Conservation (phyloP, 1,139 yeast genomes). For the Pichia sp. region DNA sequence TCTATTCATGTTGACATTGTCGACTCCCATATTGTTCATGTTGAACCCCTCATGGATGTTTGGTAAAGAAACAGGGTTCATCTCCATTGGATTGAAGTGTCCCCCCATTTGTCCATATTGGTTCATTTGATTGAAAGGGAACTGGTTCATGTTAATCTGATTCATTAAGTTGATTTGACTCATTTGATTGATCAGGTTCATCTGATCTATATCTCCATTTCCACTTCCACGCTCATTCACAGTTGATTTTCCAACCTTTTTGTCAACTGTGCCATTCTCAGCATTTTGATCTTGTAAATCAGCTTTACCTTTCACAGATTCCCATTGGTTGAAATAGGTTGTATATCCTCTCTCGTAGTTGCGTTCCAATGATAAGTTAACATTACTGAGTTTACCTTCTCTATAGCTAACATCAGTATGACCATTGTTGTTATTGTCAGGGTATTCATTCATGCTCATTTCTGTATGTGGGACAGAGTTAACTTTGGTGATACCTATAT, state of each 20-base stretch:
- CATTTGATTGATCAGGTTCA: conserved; percentile 5
- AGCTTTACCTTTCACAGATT: not conserved
- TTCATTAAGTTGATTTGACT: conserved; percentile 9
- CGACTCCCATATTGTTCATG: not conserved
- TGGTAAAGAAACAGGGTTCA: not conserved
- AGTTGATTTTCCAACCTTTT: not conserved
- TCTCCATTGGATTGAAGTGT: conserved; percentile 1
- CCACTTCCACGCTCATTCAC: not conserved
- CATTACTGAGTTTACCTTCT: not conserved
- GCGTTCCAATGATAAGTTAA: not conserved
- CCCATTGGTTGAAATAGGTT: conserved; percentile 10
- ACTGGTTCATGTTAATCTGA: conserved; percentile 1
- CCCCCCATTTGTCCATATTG: conserved; percentile 2
- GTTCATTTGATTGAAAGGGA: conserved; percentile 1
- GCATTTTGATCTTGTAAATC: not conserved
- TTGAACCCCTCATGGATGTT: not conserved
- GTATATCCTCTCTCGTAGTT: not conserved
- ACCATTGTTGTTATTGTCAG: not conserved
- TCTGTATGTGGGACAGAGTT: not conserved
- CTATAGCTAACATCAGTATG: not conserved
- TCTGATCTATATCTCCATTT: not conserved
- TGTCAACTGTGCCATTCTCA: not conserved
- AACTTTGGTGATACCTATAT: conserved; percentile 16
- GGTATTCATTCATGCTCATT: not conserved
- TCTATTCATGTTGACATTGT: conserved; percentile 1